Evolutionary conservation across 2,329 filamentous ascomycete genomes (phyloP).

Genomic region (Aspergillus fumigatus): DNA sequence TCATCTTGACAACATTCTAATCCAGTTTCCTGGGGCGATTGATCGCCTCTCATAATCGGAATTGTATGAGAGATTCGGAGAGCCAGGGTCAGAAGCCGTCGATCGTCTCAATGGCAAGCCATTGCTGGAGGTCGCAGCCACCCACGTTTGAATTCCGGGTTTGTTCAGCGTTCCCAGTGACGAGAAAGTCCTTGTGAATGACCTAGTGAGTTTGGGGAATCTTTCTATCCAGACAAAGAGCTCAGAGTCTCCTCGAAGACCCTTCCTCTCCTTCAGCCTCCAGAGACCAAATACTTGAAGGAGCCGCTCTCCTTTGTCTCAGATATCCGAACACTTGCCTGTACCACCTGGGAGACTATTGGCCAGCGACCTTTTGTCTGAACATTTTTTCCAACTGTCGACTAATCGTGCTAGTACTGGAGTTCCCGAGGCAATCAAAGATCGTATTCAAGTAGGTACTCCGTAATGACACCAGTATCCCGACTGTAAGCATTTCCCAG

Average conservation of each 20-base stretch:
- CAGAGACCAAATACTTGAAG: slow-evolving; percentile 31
- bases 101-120: slow-evolving; percentile 17
- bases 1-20: slow-evolving; percentile 22
- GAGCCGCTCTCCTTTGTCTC: slow-evolving; percentile 32
- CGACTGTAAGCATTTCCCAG: not conserved
- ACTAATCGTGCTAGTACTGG: not conserved
- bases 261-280: slow-evolving; percentile 25
- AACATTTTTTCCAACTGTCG: slow-evolving; percentile 15
- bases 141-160: slow-evolving; percentile 8
- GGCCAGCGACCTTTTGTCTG: slow-evolving; percentile 24
- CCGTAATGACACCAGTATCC: not conserved
- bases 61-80: slow-evolving; percentile 19
- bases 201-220: slow-evolving; percentile 27
- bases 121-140: slow-evolving; percentile 16
- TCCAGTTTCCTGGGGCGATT: slow-evolving; percentile 15
- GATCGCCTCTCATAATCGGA: slow-evolving; percentile 16
- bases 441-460: not conserved
- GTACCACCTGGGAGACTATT: slow-evolving; percentile 35
- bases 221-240: slow-evolving; percentile 17
- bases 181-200: slow-evolving; percentile 16
- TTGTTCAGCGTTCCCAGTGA: slow-evolving; percentile 15
- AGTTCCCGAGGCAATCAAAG: not conserved
- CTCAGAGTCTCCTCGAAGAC: slow-evolving; percentile 17
- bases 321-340: slow-evolving; percentile 39
- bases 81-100: slow-evolving; percentile 18